These are phyloP conservation scores for Phaffia australis DNA, from an alignment of 768 basidiomycete species.

Conservation along the genomic window DNA sequence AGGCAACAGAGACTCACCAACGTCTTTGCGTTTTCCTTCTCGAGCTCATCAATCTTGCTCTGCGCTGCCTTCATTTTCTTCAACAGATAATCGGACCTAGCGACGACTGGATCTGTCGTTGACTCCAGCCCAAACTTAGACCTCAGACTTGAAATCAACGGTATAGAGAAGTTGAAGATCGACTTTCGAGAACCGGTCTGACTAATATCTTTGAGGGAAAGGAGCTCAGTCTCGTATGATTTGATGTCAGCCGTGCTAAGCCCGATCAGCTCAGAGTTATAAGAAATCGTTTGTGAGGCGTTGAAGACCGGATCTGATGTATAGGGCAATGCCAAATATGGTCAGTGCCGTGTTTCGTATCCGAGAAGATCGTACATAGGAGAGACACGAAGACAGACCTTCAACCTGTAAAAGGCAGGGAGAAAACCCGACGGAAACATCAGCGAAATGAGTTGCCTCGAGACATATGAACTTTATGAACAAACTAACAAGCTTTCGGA, in stretches of 20 bases:
- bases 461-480: constrained; percentile 4
- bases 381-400: constrained; percentile 7
- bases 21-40: constrained; percentile 53
- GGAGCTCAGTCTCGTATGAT: constrained; percentile 65
- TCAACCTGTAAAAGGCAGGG: constrained; percentile 3
- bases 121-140: constrained; percentile 5
- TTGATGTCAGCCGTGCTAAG: constrained; percentile 54
- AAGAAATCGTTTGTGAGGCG: constrained; percentile 68
- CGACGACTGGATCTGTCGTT: constrained; percentile 35
- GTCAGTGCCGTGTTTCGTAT: neutral
- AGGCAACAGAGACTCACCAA: neutral
- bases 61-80: constrained; percentile 64
- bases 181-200: constrained; percentile 38
- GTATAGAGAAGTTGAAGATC: constrained; percentile 40
- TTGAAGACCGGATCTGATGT: constrained; percentile 59
- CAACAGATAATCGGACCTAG: constrained; percentile 57
- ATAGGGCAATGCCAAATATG: neutral
- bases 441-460: constrained; percentile 14
- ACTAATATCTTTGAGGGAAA: constrained; percentile 53
- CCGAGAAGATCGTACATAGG: neutral
- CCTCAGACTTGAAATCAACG: constrained; percentile 23
- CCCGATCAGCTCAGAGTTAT: constrained; percentile 48
- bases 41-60: constrained; percentile 57
- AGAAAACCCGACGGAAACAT: constrained; percentile 18
- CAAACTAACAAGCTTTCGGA: constrained; percentile 56